Evolutionary conservation across 352 stramenopile species (phyloP), one percentile per base, ranked within the genome.

Genomic region (Pythium rhizo-oryzae): DNA sequence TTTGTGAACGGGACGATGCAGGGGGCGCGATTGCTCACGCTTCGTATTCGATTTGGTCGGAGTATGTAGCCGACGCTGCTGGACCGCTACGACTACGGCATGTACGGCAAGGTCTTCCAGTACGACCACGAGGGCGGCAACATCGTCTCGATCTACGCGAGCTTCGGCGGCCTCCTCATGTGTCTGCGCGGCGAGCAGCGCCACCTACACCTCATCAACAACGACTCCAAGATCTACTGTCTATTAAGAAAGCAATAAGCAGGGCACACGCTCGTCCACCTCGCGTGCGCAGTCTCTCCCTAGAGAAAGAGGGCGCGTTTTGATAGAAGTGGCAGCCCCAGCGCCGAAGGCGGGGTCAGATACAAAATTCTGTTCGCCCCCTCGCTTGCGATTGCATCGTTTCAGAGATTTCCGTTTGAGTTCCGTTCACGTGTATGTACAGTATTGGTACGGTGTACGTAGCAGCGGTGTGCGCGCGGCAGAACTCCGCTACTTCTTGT

Each of bases 21-120:
- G 12, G 6, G 33, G 12, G 12, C 35, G 35, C 35, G 13, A 41
- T 47, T 12, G 13, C 41, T 47, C 41, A 47, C 15, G 39, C 11
- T 12, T 47, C 1, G n/a, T 19, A 21, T 19, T 12, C 5, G 41
- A n/a, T n/a, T n/a, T n/a, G n/a, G n/a, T n/a, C n/a, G 39, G 8
- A 7, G 21, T 8, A 19, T 47, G 41, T 65, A 85, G 81, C 85
- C 93, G 30, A 98, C 94, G 25, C 84, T 99, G 35, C 84, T 98
- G 52, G 96, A 99, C 79, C 96, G 98, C 68, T 99, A 99, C 75
- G 97, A 99, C 82, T 99, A 99, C 77, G 97, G 98, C 41, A 99
- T 99, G 96, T 98, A 99, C 81, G 97, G 97, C 71, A 97, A 98
- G 68, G 93, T 99, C 28, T 99, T 99, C 85, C 92, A 99, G 77